phyloP scores from a whole-genome alignment of 768 basidiomycete species.

The Auricularia sp. region DNA sequence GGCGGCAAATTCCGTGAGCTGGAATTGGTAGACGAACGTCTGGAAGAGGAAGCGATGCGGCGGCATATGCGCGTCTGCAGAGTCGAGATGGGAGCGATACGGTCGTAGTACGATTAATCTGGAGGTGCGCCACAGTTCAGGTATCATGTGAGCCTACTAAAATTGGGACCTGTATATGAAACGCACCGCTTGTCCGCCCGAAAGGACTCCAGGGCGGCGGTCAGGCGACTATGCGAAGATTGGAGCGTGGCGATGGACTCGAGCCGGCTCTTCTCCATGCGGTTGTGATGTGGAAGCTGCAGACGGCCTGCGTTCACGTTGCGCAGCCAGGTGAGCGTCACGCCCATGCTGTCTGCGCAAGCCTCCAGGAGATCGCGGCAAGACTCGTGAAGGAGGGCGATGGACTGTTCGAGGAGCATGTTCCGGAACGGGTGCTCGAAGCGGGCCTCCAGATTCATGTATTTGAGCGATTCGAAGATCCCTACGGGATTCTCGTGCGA shows the following conservation, averaged over 20 bases:
- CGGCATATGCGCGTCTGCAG: conserved; percentile 31
- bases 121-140: conserved; percentile 23
- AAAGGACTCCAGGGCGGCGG: conserved; percentile 35
- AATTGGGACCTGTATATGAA: not conserved
- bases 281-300: conserved; percentile 25
- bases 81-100: conserved; percentile 43
- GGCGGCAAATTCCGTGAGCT: conserved; percentile 31
- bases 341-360: conserved; percentile 32
- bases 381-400: conserved; percentile 38
- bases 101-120: conserved; percentile 42
- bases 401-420: conserved; percentile 32
- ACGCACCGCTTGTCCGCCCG: conserved; percentile 39
- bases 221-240: conserved; percentile 28
- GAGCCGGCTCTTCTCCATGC: conserved; percentile 24
- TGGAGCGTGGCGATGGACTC: conserved; percentile 30
- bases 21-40: conserved; percentile 63
- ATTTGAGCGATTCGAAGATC: conserved; percentile 63
- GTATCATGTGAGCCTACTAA: not conserved
- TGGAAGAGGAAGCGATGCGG: conserved; percentile 65
- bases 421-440: conserved; percentile 40
- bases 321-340: conserved; percentile 43
- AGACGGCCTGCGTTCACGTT: conserved; percentile 28
- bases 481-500: conserved; percentile 49
- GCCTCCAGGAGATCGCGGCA: conserved; percentile 43
- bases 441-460: conserved; percentile 54